These are phyloP conservation scores for Trichothecium sympodiale DNA, from an alignment of 2,329 filamentous ascomycete species.

Conservation along the genomic window DNA sequence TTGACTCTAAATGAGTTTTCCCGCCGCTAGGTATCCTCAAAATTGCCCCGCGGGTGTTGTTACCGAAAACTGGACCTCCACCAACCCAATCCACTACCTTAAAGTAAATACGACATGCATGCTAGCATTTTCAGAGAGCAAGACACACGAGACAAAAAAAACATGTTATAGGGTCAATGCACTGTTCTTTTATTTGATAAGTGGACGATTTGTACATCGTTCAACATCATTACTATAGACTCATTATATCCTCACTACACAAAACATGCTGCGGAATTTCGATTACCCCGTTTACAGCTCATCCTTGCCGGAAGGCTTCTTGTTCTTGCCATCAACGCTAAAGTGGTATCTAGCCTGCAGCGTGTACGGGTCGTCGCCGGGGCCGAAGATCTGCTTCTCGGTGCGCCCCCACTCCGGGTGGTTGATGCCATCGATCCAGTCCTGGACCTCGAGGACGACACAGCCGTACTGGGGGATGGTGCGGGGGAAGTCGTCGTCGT, in stretches of 20 bases:
- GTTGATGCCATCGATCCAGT: conserved; percentile 91
- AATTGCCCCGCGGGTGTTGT: too few species aligned
- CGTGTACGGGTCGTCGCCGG: conserved; percentile 49
- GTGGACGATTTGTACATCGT: too few species aligned
- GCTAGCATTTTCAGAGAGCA: too few species aligned
- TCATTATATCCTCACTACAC: conserved; percentile 5
- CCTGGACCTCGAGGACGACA: conserved; percentile 82
- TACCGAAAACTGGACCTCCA: too few species aligned
- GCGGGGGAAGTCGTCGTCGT: conserved; percentile 41
- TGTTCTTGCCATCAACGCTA: conserved; percentile 29
- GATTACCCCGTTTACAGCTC: background rate
- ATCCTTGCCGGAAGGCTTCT: conserved; percentile 4
- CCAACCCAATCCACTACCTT: too few species aligned
- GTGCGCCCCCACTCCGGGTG: conserved; percentile 74
- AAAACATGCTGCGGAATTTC: too few species aligned
- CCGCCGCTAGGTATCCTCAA: too few species aligned
- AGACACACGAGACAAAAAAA: too few species aligned
- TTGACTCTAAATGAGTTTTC: too few species aligned
- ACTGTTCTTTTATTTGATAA: too few species aligned
- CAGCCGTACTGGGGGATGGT: conserved; percentile 70
- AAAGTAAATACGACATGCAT: too few species aligned
- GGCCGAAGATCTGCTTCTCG: conserved; percentile 47
- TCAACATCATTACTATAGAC: background rate
- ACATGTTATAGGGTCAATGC: too few species aligned
- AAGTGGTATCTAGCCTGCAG: conserved; percentile 52